phyloP scores from a whole-genome alignment of 148 eudicot species.

The Camellia granthamiana region DNA sequence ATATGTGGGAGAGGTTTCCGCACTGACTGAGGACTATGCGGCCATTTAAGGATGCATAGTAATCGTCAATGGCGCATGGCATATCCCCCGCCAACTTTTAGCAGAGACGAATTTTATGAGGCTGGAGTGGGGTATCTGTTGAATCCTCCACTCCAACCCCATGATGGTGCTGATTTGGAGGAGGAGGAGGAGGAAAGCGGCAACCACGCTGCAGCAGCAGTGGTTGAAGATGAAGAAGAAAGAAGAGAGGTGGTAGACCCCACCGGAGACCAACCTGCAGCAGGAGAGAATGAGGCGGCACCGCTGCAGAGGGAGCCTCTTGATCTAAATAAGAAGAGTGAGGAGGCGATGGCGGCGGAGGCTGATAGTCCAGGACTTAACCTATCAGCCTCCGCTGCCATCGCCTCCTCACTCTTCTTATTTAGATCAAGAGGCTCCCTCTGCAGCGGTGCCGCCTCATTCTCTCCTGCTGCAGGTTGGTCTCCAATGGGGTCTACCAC shows the following conservation, averaged over 20 bases:
- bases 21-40: not conserved
- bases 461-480: no score
- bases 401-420: no score
- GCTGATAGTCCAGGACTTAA: no score
- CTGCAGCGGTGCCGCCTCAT: no score
- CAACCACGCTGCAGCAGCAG: not conserved
- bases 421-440: not conserved
- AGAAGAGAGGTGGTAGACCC: no score
- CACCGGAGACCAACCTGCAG: no score
- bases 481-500: no score
- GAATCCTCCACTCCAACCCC: not conserved
- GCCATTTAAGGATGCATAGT: not conserved
- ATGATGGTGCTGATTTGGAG: not conserved
- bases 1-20: not conserved
- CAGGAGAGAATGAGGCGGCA: no score
- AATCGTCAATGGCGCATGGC: not conserved
- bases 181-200: not conserved
- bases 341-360: no score
- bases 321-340: no score
- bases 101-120: not conserved
- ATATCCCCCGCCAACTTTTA: not conserved
- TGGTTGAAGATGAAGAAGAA: no score
- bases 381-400: not conserved
- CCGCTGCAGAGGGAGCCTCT: not conserved
- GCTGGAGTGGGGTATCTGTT: not conserved